Evolutionary conservation across 495 filamentous ascomycete species (phyloP), one percentile per base, ranked within the genome.

Genomic region (Aspergillus funiculosus): DNA sequence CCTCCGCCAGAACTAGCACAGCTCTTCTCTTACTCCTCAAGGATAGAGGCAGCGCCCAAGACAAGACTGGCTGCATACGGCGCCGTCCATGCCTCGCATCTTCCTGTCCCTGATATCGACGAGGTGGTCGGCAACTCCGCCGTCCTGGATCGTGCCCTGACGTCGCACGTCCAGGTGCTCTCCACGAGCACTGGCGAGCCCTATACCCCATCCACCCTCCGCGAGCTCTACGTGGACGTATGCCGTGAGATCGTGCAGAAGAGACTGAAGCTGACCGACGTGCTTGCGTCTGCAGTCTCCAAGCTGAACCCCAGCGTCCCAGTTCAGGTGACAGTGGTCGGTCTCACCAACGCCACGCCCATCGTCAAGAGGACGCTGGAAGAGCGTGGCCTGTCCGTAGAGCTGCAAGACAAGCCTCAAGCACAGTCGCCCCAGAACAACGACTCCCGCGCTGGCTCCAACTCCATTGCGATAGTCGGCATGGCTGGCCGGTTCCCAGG

Each of bases 401-500:
- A 9, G 28, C 10, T 30, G 3, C 28, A 4, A 3, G 14, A 30
- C 14, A 13, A 30, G 28, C 28, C 28, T 10, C 11, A 9, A 3
- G 8, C 4, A 2, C 10, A 11, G 14, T 3, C 28, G 4, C 28
- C 11, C 10, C 28, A 9, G 9, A 4, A 9, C 9, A 11, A 13
- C 9, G 30, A 34, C 8, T 7, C 30, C 18, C 30, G 30, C 3
- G 30, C 30, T 6, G 30, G 30, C 13, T 34, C 37, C 2, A 20
- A 41, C 25, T 15, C 39, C 2, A 39, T 47, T 22, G 44, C 44
- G 1, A 24, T 39, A 0, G 35, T 47, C 13, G 34, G 44, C 10
- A 47, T 47, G 34, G 20, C 44, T 6, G 44, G 44, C 11, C 34
- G 44, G 6, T 47, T 47, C 20, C 44, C 44, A 22, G 27, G 19